Percentiles rank a stretch among this genome's conserved stretches.
phyloP scores from a whole-genome alignment of 2,329 filamentous ascomycete species.

The Zalaria sp. region DNA sequence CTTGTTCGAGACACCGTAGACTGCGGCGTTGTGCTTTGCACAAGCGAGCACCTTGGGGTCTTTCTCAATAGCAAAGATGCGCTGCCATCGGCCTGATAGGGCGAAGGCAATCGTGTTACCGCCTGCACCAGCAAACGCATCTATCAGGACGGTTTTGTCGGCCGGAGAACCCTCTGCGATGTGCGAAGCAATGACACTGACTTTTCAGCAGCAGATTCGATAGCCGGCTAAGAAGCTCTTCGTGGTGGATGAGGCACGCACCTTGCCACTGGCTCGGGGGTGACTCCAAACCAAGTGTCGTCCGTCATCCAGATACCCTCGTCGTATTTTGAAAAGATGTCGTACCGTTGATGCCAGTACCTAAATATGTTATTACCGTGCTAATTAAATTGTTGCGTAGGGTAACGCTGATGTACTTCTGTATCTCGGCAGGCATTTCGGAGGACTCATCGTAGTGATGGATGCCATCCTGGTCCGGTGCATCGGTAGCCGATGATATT shows the following conservation, averaged over 20 bases:
- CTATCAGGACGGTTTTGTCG: constrained; percentile 56
- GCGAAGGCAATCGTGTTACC: constrained; percentile 96
- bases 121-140: constrained; percentile 82
- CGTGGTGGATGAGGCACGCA: constrained; percentile 26
- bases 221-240: background rate
- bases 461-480: constrained; percentile 23
- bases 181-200: constrained; percentile 62
- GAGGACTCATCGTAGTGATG: constrained; percentile 59
- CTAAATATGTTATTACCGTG: constrained; percentile 28
- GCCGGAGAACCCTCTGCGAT: constrained; percentile 42
- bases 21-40: constrained; percentile 76
- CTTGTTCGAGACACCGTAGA: constrained; percentile 65
- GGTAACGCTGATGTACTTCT: constrained; percentile 49
- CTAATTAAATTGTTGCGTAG: background rate
- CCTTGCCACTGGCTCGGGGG: constrained; percentile 81
- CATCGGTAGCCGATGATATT: no score
- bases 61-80: constrained; percentile 79
- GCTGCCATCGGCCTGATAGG: constrained; percentile 61
- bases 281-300: constrained; percentile 93
- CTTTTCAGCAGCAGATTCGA: constrained; percentile 19
- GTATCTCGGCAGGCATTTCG: constrained; percentile 69
- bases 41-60: constrained; percentile 70
- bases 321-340: constrained; percentile 78
- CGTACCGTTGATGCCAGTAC: constrained; percentile 82
- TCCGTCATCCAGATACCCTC: constrained; percentile 82